Evolutionary conservation across 1,139 yeast species (phyloP).

Genomic region (Saccharomyces hybrid): DNA sequence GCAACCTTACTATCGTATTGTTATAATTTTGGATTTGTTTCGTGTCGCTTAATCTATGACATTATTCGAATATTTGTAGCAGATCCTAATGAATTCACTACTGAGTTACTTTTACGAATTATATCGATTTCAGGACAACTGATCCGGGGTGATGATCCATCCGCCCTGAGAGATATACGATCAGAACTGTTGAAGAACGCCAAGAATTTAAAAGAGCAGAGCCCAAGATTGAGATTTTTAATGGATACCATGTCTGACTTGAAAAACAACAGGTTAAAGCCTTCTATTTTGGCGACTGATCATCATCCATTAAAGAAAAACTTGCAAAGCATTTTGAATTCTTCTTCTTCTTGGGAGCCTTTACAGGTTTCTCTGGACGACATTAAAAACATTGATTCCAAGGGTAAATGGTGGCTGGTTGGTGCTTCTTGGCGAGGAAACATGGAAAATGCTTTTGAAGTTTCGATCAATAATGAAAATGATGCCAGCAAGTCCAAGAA

Average conservation of each 20-base stretch:
- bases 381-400: slow-evolving; percentile 61
- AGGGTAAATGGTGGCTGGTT: slow-evolving; percentile 98
- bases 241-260: slow-evolving; percentile 78
- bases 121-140: slow-evolving; percentile 74
- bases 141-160: slow-evolving; percentile 84
- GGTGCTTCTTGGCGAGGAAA: slow-evolving; percentile 95
- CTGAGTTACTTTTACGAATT: slow-evolving; percentile 67
- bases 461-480: slow-evolving; percentile 12
- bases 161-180: slow-evolving; percentile 74
- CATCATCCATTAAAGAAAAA: slow-evolving; percentile 51
- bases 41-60: slow-evolving; percentile 71
- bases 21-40: slow-evolving; percentile 68
- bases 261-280: slow-evolving; percentile 73
- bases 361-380: slow-evolving; percentile 79
- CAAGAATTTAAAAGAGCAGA: slow-evolving; percentile 34
- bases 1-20: slow-evolving; percentile 68
- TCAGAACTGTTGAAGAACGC: slow-evolving; percentile 45
- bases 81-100: slow-evolving; percentile 59
- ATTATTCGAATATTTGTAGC: slow-evolving; percentile 50
- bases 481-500: slow-evolving; percentile 25
- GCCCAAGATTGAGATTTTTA: slow-evolving; percentile 70
- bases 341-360: slow-evolving; percentile 55
- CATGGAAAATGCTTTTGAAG: slow-evolving; percentile 28
- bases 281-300: slow-evolving; percentile 28
- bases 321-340: slow-evolving; percentile 37